Evolutionary conservation across 306 rosid genomes (phyloP), one percentile per base, ranked within the genome.

Genomic region (Rubus idaeus): DNA sequence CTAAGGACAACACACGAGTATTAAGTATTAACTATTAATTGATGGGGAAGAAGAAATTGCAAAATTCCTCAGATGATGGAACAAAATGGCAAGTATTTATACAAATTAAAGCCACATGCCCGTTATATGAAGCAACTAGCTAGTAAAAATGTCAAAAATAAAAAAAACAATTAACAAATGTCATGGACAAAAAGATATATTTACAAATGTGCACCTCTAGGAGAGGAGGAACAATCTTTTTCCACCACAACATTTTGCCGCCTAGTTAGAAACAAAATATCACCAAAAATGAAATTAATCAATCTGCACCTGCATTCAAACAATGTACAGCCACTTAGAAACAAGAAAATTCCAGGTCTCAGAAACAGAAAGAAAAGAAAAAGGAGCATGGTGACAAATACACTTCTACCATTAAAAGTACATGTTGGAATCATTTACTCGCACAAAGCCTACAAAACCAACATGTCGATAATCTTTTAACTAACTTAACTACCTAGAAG

Each of bases 161-260:
- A 45, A 69, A 18, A 76, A 26, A 77, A 69, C 6, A 53, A 44
- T 57, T 12, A 26, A 66, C 66, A 71, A 42, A 78, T 70, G 76
- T 60, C 39, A 18, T 7, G 71, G 52, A 50, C 45, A 56, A 78
- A 30, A 73, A 35, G 42, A 78, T 80, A 81, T 85, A 91, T 91
- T 84, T 88, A 93, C 96, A 91, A 9, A 73, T 71, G 67, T 81
- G 85, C 84, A 74, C 64, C 85, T 51, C 53, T 81, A 73, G 76
- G 50, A 14, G 74, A 53, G 23, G 78, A 74, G 8, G 80, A 77
- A 76, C 26, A 77, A 79, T 72, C 85, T 66, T 83, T 68, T 81
- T 66, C 77, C 53, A 66, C 79, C 76, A 70, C 40, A 78, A 37
- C 63, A 78, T 76, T 53, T 39, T 62, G 61, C 83, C 49, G 85